These are phyloP conservation scores for Aureobasidium sp. DNA, from an alignment of 2,329 filamentous ascomycete species.

Conservation along the genomic window DNA sequence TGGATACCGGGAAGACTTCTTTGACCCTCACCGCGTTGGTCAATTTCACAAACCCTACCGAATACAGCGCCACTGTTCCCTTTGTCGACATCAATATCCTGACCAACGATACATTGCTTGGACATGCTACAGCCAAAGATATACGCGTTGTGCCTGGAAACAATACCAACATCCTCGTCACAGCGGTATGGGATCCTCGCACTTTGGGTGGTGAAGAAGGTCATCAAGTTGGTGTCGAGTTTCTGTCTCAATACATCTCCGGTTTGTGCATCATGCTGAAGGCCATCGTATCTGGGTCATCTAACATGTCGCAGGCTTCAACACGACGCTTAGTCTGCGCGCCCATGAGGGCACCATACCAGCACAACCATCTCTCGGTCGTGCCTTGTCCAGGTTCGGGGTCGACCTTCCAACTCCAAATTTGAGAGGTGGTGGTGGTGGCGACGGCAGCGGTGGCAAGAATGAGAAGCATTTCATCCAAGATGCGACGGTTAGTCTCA, in stretches of 20 bases:
- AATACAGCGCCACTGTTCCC: slow-evolving; percentile 75
- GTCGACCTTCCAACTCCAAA: slow-evolving; percentile 64
- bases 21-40: slow-evolving; percentile 62
- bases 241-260: slow-evolving; percentile 81
- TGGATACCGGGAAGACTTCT: slow-evolving; percentile 62
- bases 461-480: slow-evolving; percentile 63
- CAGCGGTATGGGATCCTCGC: slow-evolving; percentile 65
- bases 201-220: slow-evolving; percentile 53
- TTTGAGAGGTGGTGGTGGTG: slow-evolving; percentile 36
- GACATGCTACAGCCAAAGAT: slow-evolving; percentile 60
- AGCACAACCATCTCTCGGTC: slow-evolving; percentile 59
- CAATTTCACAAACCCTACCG: slow-evolving; percentile 84
- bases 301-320: slow-evolving; percentile 46
- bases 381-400: slow-evolving; percentile 62
- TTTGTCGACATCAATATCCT: slow-evolving; percentile 68
- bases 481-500: slow-evolving; percentile 53
- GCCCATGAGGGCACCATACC: slow-evolving; percentile 68
- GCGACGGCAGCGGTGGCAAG: slow-evolving; percentile 22
- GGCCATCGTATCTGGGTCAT: no score
- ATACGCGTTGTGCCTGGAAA: slow-evolving; percentile 57
- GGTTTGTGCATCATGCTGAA: slow-evolving; percentile 31
- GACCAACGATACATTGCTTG: slow-evolving; percentile 65
- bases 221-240: slow-evolving; percentile 54
- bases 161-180: slow-evolving; percentile 61
- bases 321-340: slow-evolving; percentile 68